Percentiles rank a stretch among this genome's conserved stretches.
phyloP scores from a whole-genome alignment of 352 stramenopile genomes.

The Globisporangium parvum region DNA sequence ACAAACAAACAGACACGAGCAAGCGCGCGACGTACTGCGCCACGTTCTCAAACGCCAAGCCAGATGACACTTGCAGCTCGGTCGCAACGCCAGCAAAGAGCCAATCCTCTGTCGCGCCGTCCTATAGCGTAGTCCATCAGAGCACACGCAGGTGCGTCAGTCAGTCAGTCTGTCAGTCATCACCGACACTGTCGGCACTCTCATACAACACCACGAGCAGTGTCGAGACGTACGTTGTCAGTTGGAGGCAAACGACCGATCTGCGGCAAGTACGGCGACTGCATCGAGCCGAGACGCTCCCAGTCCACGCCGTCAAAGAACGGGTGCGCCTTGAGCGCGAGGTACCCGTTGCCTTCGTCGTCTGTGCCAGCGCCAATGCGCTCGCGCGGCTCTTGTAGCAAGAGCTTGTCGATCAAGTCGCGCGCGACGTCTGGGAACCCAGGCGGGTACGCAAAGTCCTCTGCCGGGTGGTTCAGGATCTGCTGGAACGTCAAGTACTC shows the following conservation, averaged over 20 bases:
- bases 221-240: conserved; percentile 28
- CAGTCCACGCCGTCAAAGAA: conserved; percentile 85
- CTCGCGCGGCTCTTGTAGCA: conserved; percentile 64
- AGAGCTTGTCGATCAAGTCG: conserved; percentile 74
- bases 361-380: conserved; percentile 68
- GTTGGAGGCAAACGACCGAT: conserved; percentile 53
- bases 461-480: conserved; percentile 79
- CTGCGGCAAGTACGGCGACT: conserved; percentile 57
- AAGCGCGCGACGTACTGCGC: conserved; percentile 36
- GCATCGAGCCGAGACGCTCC: conserved; percentile 38
- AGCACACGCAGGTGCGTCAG: not conserved
- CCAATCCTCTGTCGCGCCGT: conserved; percentile 85
- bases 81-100: conserved; percentile 83
- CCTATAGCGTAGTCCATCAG: conserved; percentile 23
- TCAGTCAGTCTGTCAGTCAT: too few relatives aligned
- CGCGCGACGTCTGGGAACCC: conserved; percentile 51
- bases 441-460: conserved; percentile 68
- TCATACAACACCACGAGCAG: conserved; percentile 12
- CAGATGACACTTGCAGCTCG: conserved; percentile 82
- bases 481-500: conserved; percentile 91
- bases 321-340: conserved; percentile 60
- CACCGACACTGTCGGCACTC: too few relatives aligned
- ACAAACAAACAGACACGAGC: not conserved
- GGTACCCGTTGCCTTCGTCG: conserved; percentile 74
- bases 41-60: conserved; percentile 59